Base-by-base conservation (phyloP, 805 yeast genomes). In the Lipomyces kockii region DNA sequence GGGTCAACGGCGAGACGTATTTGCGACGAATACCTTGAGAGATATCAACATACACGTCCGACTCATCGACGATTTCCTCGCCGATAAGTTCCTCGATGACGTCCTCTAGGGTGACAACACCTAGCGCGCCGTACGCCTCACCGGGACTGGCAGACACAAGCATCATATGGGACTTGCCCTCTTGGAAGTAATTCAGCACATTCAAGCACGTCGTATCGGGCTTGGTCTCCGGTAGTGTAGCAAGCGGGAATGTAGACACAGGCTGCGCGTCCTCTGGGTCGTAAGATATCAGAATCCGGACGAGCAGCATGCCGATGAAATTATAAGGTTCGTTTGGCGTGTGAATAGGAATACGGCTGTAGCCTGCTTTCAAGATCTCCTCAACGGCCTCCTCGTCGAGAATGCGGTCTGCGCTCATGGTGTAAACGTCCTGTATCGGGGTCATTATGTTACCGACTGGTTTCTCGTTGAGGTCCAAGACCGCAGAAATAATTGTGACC, bases 41-140 rank as follows among this genome's bases (percentile, higher is more conserved):
- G 70, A 93, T 90, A 79, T 94, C 98, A 66, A 93, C 85, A 75
- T 90, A 92, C 22, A 95, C 98, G 77, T 94, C 99, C 29, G 92
- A 87, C 80, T 94, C 99, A 76, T 94, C 99, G 54, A 94, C 94
- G 75, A 94, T 94, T 78, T 94, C 99, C 79, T 94, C 98, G 61
- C 99, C 99, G 78, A 94, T 94, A 71, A 94, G 83, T 79, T 94
- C 99, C 78, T 94, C 99, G 76, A 94, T 95, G n/a, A 94, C 98
- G 76, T 94, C 99, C 79, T 94, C 99, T 68, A 94, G 82, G 0
- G 99, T 94, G 56, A 94, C 82, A 9, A 94, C 97, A 71, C 99
- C 99, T 39, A 89, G 77, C 0, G 97, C 95, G 25, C 98, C 98
- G 27, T 78, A 75, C 52, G 83, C 82, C 52, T 79, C 83, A 56